Percentiles rank a stretch among this genome's conserved stretches.
These are phyloP conservation scores for Agaricus sinodeliciosus DNA, from an alignment of 768 basidiomycete species.

Conservation along the genomic window DNA sequence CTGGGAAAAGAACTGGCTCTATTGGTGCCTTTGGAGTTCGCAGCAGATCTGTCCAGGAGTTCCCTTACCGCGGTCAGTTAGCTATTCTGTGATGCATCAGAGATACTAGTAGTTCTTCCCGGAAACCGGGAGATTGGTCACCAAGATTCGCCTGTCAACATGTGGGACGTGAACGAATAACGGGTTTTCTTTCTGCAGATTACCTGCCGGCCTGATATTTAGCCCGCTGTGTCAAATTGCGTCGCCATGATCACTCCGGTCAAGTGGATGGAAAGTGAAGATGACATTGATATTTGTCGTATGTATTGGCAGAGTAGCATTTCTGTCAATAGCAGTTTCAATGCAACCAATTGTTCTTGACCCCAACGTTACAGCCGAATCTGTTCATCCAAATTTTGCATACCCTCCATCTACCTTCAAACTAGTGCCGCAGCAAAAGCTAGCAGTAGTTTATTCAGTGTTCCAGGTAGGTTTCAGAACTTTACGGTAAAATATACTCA, in stretches of 20 bases:
- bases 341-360: too few species aligned
- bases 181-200: background rate
- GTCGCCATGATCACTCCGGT: too few species aligned
- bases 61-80: background rate
- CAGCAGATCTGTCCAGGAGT: too few species aligned
- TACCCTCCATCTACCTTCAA: slow-evolving; percentile 16
- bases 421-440: slow-evolving; percentile 13
- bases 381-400: slow-evolving; percentile 13
- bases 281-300: too few species aligned
- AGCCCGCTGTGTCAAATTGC: background rate
- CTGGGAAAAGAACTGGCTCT: too few species aligned
- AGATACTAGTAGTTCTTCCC: background rate
- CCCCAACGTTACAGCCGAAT: background rate
- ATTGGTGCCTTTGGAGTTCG: too few species aligned
- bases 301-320: too few species aligned
- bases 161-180: background rate
- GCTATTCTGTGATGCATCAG: background rate
- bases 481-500: background rate
- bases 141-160: background rate
- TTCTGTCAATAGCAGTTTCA: too few species aligned
- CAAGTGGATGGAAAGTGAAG: too few species aligned
- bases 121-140: background rate
- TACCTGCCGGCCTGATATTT: background rate
- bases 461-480: background rate
- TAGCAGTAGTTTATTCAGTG: background rate